phyloP scores from a whole-genome alignment of 139 green algal species.

The Diplosphaera chodatii region DNA sequence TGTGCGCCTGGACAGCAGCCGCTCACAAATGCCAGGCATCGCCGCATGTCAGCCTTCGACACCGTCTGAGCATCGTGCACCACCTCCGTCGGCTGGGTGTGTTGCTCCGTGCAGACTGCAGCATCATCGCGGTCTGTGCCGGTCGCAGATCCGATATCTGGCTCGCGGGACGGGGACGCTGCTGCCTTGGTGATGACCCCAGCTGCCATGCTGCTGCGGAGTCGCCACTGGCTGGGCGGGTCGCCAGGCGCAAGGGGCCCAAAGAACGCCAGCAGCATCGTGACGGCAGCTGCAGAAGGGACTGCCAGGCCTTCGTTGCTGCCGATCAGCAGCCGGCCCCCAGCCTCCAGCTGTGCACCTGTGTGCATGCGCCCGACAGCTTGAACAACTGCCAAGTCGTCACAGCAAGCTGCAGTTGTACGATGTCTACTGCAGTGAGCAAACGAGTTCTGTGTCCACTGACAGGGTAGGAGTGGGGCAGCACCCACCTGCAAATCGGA shows the following conservation, averaged over 20 bases:
- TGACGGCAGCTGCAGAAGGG: conserved; percentile 27
- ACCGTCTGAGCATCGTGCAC: background rate
- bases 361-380: too few species aligned
- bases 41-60: conserved; percentile 47
- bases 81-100: too few species aligned
- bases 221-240: background rate
- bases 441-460: too few species aligned
- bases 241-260: conserved; percentile 1
- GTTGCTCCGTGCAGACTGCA: too few species aligned
- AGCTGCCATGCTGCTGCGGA: background rate
- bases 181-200: background rate
- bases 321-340: conserved; percentile 37
- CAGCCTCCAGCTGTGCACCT: conserved; percentile 27
- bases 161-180: too few species aligned
- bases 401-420: too few species aligned
- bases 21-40: conserved; percentile 45
- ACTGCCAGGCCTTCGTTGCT: conserved; percentile 30
- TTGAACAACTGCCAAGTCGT: too few species aligned
- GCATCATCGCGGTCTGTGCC: too few species aligned
- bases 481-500: conserved; percentile 38
- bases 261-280: conserved; percentile 54
- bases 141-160: background rate
- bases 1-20: conserved; percentile 40
- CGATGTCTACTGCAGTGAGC: too few species aligned
- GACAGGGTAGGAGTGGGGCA: too few species aligned